These are phyloP conservation scores for Colletotrichum costaricense DNA, from an alignment of 2,329 filamentous ascomycete genomes.

Conservation along the genomic window DNA sequence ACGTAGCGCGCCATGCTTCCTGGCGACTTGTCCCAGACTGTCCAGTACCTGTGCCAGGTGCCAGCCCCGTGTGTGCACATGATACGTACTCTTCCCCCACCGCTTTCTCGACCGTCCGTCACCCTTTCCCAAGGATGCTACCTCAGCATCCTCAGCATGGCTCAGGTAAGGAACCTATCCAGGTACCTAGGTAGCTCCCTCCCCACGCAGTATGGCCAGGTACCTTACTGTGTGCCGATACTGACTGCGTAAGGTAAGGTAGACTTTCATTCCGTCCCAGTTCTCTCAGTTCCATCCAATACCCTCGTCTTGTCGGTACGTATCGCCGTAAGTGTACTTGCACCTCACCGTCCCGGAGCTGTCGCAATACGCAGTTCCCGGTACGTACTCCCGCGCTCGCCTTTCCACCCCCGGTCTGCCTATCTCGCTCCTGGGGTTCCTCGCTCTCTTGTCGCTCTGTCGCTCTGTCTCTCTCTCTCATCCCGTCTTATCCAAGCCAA, in stretches of 20 bases:
- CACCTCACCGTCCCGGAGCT: background rate
- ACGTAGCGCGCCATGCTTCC: constrained; percentile 27
- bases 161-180: too few species aligned
- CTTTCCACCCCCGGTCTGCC: constrained; percentile 45
- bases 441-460: constrained; percentile 29
- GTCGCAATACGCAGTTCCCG: constrained; percentile 9
- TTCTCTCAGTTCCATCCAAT: background rate
- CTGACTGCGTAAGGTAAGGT: background rate
- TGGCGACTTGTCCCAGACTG: background rate
- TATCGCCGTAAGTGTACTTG: background rate
- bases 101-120: constrained; percentile 27
- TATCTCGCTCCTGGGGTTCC: constrained; percentile 40
- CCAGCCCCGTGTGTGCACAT: background rate
- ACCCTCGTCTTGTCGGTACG: background rate
- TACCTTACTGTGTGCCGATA: too few species aligned
- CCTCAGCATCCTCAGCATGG: background rate
- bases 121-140: constrained; percentile 12
- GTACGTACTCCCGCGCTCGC: constrained; percentile 39
- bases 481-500: constrained; percentile 35
- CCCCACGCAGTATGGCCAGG: too few species aligned
- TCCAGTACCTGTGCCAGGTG: background rate
- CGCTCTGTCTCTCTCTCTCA: constrained; percentile 39
- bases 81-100: constrained; percentile 19
- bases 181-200: too few species aligned
- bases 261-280: background rate